Conservation (phyloP, 306 rosid genomes). For the Echinosophora koreensis region DNA sequence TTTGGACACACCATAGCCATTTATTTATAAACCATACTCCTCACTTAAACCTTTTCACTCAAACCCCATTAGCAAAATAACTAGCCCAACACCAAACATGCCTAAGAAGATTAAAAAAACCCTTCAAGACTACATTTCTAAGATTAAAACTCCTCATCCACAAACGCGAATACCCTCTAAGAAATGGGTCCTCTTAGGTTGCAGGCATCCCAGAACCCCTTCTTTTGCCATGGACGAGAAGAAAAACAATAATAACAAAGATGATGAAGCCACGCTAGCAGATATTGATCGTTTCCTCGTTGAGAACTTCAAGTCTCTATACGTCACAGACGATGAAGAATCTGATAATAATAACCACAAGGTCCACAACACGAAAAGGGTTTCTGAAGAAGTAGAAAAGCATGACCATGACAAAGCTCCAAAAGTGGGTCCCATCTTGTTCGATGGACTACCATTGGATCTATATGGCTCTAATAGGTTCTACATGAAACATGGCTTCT, state of each 20-base stretch:
- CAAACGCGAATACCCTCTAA: conserved; percentile 59
- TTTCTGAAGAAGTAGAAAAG: not conserved
- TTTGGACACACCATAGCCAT: not conserved
- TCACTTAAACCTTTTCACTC: conserved; percentile 18
- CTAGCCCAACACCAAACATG: conserved; percentile 47
- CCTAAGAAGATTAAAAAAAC: conserved; percentile 64
- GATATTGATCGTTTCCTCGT: conserved; percentile 76
- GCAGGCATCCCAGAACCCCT: conserved; percentile 71
- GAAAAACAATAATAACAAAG: not conserved
- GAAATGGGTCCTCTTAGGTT: conserved; percentile 59
- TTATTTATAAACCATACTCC: conserved; percentile 43
- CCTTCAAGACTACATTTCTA: conserved; percentile 56
- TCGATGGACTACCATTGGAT: conserved; percentile 53
- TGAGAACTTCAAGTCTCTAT: conserved; percentile 80
- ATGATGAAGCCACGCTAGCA: conserved; percentile 66
- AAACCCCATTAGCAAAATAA: not conserved
- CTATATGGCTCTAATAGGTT: conserved; percentile 62
- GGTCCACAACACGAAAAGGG: not conserved
- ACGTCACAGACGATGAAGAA: conserved; percentile 50
- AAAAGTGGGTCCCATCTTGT: conserved; percentile 37
- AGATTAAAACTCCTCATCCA: conserved; percentile 56
- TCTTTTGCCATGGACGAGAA: conserved; percentile 58
- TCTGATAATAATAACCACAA: not conserved
- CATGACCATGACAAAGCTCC: not conserved
- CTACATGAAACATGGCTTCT: conserved; percentile 47